A percentile compares a stretch with the other conserved stretches of the same genome.
phyloP scores from a whole-genome alignment of 352 stramenopile genomes.

The Globisporangium spinosum region DNA sequence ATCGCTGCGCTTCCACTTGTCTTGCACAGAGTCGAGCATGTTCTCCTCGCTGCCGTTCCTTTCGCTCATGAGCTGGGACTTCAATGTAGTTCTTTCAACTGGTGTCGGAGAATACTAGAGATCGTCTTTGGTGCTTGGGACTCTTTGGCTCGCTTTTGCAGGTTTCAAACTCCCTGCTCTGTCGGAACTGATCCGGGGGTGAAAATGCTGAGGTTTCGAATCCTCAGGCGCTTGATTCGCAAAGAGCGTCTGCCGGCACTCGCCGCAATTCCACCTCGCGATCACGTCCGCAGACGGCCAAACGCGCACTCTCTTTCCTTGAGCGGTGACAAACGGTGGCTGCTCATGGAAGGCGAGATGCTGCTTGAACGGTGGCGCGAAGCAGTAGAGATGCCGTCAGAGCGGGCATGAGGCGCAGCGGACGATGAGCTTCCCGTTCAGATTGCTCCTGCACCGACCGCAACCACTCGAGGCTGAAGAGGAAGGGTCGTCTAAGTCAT shows the following conservation, averaged over 20 bases:
- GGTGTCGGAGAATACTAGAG: neutral
- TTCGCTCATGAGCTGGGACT: neutral
- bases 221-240: neutral
- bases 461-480: conserved; percentile 20
- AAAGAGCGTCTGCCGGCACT: conserved; percentile 16
- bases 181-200: neutral
- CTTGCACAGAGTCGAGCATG: neutral
- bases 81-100: neutral
- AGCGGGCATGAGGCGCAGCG: conserved; percentile 46
- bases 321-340: conserved; percentile 9
- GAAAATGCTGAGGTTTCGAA: neutral
- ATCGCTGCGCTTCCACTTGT: neutral
- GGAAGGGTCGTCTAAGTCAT: neutral
- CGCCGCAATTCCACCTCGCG: conserved; percentile 26
- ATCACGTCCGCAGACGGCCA: conserved; percentile 14
- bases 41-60: neutral
- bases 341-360: conserved; percentile 38
- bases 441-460: conserved; percentile 52
- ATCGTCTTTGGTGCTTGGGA: neutral
- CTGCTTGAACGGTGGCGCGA: conserved; percentile 53
- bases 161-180: neutral
- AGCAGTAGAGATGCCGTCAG: conserved; percentile 66
- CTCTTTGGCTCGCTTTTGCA: neutral
- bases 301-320: conserved; percentile 10
- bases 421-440: conserved; percentile 65